Conservation (phyloP, 2,329 filamentous ascomycete species). For the Pseudogymnoascus sp. region DNA sequence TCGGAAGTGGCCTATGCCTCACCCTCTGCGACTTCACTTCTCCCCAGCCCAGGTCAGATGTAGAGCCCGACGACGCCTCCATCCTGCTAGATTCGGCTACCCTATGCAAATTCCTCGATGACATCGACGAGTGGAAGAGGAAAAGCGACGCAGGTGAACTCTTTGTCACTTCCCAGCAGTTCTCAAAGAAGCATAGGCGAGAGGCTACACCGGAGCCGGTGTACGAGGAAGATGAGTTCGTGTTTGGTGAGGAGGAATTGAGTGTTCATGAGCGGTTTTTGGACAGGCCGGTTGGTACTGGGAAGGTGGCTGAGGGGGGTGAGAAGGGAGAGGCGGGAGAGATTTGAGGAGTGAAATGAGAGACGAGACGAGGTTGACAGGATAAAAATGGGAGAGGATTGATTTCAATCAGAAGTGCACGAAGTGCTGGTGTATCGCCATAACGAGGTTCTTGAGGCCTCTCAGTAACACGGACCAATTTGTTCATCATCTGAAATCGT, state of each 20-base stretch:
- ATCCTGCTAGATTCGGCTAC: too few species aligned
- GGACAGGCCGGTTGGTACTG: not conserved
- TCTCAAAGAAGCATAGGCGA: too few species aligned
- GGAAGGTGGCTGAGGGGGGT: not conserved
- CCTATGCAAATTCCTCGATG: not conserved
- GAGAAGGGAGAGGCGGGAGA: not conserved
- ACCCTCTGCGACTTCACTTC: too few species aligned
- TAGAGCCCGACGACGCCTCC: too few species aligned
- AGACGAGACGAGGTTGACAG: not conserved
- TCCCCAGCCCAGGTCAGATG: too few species aligned
- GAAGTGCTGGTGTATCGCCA: constrained; percentile 10
- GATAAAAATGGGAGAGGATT: not conserved
- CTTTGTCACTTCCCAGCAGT: too few species aligned
- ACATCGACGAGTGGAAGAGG: not conserved
- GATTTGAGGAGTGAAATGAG: not conserved
- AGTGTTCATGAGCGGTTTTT: not conserved
- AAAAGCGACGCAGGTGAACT: not conserved
- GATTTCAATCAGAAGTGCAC: constrained; percentile 10
- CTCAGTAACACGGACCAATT: constrained; percentile 12
- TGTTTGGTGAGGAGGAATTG: not conserved
- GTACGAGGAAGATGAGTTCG: not conserved
- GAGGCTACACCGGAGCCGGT: too few species aligned
- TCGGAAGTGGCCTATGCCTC: not conserved
- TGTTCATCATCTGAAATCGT: constrained; percentile 9
- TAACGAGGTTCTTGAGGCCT: constrained; percentile 7